phyloP scores from a whole-genome alignment of 805 yeast species.

The Sugiyamaella valdiviana region DNA sequence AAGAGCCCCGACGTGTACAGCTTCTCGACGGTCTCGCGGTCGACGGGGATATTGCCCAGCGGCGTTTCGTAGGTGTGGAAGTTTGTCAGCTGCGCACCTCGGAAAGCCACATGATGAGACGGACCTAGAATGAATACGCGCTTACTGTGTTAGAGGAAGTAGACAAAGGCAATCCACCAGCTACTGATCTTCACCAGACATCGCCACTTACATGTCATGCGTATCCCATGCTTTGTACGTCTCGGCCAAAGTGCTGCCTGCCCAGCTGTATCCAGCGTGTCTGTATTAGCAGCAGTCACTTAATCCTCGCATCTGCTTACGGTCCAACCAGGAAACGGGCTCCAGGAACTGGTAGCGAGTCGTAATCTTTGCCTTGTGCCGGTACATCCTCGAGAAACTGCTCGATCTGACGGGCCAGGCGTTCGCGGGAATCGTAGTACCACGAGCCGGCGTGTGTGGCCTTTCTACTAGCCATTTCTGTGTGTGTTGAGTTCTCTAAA shows the following conservation, averaged over 20 bases:
- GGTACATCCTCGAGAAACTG: slow-evolving; percentile 38
- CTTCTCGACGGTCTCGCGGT: slow-evolving; percentile 34
- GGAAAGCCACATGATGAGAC: slow-evolving; percentile 81
- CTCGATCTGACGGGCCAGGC: slow-evolving; percentile 47
- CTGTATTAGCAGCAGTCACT: slow-evolving; percentile 27
- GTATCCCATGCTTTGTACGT: slow-evolving; percentile 69
- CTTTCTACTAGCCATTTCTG: slow-evolving; percentile 35
- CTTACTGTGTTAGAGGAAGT: slow-evolving; percentile 29
- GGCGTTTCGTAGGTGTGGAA: slow-evolving; percentile 71
- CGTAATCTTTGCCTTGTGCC: slow-evolving; percentile 15
- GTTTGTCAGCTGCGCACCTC: slow-evolving; percentile 48
- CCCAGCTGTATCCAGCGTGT: slow-evolving; percentile 88
- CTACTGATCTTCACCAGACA: background rate
- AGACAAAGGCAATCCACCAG: background rate
- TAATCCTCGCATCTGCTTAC: slow-evolving; percentile 24
- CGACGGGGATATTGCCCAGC: slow-evolving; percentile 67
- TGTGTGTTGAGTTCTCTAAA: no score
- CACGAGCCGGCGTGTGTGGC: slow-evolving; percentile 92
- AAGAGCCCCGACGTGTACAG: slow-evolving; percentile 39
- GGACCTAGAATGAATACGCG: slow-evolving; percentile 85
- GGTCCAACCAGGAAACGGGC: slow-evolving; percentile 56
- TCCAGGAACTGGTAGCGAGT: slow-evolving; percentile 29
- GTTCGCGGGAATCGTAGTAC: slow-evolving; percentile 51
- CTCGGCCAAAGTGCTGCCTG: slow-evolving; percentile 72
- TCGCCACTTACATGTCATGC: slow-evolving; percentile 32